Percentiles rank a stretch among this genome's conserved stretches.
Conservation (phyloP, 768 basidiomycete genomes). For the Trametes punicea region DNA sequence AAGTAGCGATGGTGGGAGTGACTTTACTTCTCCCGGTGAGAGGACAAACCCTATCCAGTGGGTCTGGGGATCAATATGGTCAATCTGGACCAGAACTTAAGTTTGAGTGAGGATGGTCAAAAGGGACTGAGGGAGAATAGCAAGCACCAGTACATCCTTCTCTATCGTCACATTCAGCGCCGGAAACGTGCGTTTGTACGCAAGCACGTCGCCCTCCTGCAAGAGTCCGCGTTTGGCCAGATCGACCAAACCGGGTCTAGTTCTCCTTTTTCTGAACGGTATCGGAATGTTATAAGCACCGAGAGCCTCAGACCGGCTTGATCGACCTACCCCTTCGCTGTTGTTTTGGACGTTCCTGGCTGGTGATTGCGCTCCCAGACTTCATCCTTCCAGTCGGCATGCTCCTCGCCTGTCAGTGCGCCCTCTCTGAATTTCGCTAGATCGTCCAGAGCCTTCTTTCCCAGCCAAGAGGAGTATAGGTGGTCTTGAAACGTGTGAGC, state of each 20-base stretch:
- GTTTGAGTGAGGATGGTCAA: neutral
- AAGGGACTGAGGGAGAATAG: neutral
- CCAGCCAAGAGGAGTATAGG: slow-evolving; percentile 49
- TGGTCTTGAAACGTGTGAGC: slow-evolving; percentile 61
- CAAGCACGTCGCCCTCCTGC: slow-evolving; percentile 51
- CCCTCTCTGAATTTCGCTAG: slow-evolving; percentile 43
- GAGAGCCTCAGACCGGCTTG: neutral
- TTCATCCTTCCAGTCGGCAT: slow-evolving; percentile 64
- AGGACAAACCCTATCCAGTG: slow-evolving; percentile 43
- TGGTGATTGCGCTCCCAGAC: slow-evolving; percentile 49
- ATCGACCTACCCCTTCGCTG: neutral
- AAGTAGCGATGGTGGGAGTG: slow-evolving; percentile 38
- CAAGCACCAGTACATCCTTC: slow-evolving; percentile 51
- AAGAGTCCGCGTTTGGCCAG: slow-evolving; percentile 45
- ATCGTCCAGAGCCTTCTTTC: slow-evolving; percentile 40
- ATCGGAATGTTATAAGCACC: neutral
- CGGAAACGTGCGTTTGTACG: slow-evolving; percentile 49
- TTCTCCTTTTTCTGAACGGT: neutral
- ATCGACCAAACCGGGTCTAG: slow-evolving; percentile 37
- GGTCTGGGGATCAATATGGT: slow-evolving; percentile 41
- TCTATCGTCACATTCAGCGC: slow-evolving; percentile 40
- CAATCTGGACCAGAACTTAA: slow-evolving; percentile 35
- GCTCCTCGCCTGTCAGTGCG: slow-evolving; percentile 42
- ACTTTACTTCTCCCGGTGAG: slow-evolving; percentile 33
- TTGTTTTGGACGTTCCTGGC: neutral